Evolutionary conservation across 108 stramenopile species (phyloP).

Genomic region (Skeletonema costatum): DNA sequence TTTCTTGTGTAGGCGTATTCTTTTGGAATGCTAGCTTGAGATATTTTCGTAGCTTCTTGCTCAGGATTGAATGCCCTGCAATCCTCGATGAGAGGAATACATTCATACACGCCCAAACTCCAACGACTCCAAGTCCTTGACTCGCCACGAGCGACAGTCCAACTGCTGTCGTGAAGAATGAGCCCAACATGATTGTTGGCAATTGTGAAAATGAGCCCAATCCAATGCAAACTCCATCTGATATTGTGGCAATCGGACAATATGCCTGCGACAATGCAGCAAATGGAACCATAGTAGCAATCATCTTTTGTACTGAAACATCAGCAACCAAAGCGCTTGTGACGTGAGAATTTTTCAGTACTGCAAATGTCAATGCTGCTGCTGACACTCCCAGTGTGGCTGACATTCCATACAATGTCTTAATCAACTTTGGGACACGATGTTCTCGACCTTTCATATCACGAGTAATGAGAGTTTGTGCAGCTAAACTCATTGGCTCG

Average conservation of each 20-base stretch:
- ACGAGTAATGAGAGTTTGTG: constrained; percentile 39
- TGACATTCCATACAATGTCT: constrained; percentile 30
- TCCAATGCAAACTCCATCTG: constrained; percentile 33
- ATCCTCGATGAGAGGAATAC: constrained; percentile 24
- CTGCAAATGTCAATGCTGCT: constrained; percentile 15
- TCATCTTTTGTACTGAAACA: constrained; percentile 23
- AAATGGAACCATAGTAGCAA: constrained; percentile 22
- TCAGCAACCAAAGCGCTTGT: constrained; percentile 36
- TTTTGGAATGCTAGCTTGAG: constrained; percentile 9
- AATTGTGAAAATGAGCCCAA: constrained; percentile 27
- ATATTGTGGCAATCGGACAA: constrained; percentile 27
- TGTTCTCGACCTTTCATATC: constrained; percentile 24
- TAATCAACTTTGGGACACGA: constrained; percentile 33
- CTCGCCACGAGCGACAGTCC: constrained; percentile 10
- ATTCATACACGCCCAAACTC: constrained; percentile 41
- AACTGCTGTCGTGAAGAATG: constrained; percentile 13
- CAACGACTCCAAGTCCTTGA: constrained; percentile 17
- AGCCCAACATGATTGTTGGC: constrained; percentile 27
- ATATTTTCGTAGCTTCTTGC: constrained; percentile 17
- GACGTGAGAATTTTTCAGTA: constrained; percentile 12
- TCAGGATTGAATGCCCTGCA: constrained; percentile 18
- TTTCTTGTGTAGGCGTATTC: neutral
- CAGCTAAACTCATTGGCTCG: constrained; percentile 32
- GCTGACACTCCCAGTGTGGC: constrained; percentile 11
- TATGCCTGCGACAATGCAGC: constrained; percentile 33